Evolutionary conservation across 208 protist species (phyloP).

Genomic region (Leishmania turanica): DNA sequence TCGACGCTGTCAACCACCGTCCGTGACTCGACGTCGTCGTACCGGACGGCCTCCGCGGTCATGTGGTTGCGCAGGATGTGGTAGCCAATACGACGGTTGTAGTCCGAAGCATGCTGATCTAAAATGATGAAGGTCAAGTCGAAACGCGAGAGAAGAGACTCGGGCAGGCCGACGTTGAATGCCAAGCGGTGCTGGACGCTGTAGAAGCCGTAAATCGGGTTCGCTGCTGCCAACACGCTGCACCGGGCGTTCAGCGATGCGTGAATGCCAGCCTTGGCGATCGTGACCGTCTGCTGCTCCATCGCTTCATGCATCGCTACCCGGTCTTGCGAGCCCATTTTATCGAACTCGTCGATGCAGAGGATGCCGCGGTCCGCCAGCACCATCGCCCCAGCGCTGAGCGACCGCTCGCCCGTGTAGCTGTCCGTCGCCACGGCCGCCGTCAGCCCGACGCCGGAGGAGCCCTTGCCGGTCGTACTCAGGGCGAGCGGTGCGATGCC

Average conservation of each 20-base stretch:
- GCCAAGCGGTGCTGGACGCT: constrained; percentile 87
- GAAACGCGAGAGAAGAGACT: constrained; percentile 99
- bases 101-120: constrained; percentile 93
- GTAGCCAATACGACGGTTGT: constrained; percentile 92
- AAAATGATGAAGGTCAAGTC: constrained; percentile 99
- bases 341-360: constrained; percentile 99
- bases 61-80: constrained; percentile 98
- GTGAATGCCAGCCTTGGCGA: constrained; percentile 99
- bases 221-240: constrained; percentile 99
- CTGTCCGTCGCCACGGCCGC: constrained; percentile 97
- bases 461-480: constrained; percentile 98
- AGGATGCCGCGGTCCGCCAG: constrained; percentile 99
- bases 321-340: constrained; percentile 98
- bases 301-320: constrained; percentile 99
- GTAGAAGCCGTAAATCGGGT: constrained; percentile 99
- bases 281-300: constrained; percentile 99
- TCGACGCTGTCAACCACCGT: constrained; percentile 77
- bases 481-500: constrained; percentile 97
- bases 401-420: constrained; percentile 96
- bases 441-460: constrained; percentile 99
- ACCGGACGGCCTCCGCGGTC: constrained; percentile 59
- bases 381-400: constrained; percentile 99
- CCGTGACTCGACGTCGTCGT: constrained; percentile 56
- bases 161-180: constrained; percentile 98
- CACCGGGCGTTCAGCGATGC: constrained; percentile 99